Evolutionary conservation across 148 eudicot genomes (phyloP).

Genomic region (Chenopodium quinoa): DNA sequence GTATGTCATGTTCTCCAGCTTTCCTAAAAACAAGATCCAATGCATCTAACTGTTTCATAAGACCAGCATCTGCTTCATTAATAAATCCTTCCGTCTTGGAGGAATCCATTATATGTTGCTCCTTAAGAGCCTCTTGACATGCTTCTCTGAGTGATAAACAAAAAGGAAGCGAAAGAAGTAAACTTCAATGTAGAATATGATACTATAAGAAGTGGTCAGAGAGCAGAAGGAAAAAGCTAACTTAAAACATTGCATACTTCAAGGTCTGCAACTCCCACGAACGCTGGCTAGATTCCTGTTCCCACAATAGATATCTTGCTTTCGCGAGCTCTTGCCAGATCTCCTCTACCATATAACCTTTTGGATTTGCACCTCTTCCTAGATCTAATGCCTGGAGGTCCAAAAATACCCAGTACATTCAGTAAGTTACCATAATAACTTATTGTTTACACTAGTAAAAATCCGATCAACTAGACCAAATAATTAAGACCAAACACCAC

Average conservation of each 20-base stretch:
- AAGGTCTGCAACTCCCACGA: constrained; percentile 68
- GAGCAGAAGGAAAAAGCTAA: not conserved
- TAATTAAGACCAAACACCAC: too few relatives aligned
- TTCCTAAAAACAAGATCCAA: constrained; percentile 54
- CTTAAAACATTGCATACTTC: constrained; percentile 45
- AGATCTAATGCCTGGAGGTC: constrained; percentile 71
- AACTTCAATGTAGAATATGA: not conserved
- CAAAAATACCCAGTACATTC: constrained; percentile 3
- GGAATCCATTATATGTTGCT: constrained; percentile 48
- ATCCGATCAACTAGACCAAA: too few relatives aligned
- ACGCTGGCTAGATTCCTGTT: constrained; percentile 66
- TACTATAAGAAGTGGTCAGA: not conserved
- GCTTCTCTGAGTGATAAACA: constrained; percentile 49
- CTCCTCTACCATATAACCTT: constrained; percentile 75
- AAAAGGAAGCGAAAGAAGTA: not conserved
- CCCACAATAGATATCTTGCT: constrained; percentile 84
- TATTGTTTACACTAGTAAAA: too few relatives aligned
- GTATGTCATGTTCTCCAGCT: constrained; percentile 73
- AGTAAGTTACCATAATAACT: constrained; percentile 1
- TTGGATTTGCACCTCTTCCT: constrained; percentile 71
- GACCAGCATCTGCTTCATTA: constrained; percentile 34
- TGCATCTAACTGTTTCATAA: constrained; percentile 51
- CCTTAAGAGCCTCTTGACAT: constrained; percentile 74
- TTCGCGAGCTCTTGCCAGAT: constrained; percentile 91
- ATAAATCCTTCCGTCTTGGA: constrained; percentile 47